Evolutionary conservation across 2,329 filamentous ascomycete species (phyloP).

Genomic region (Neoscytalidium dimidiatum): DNA sequence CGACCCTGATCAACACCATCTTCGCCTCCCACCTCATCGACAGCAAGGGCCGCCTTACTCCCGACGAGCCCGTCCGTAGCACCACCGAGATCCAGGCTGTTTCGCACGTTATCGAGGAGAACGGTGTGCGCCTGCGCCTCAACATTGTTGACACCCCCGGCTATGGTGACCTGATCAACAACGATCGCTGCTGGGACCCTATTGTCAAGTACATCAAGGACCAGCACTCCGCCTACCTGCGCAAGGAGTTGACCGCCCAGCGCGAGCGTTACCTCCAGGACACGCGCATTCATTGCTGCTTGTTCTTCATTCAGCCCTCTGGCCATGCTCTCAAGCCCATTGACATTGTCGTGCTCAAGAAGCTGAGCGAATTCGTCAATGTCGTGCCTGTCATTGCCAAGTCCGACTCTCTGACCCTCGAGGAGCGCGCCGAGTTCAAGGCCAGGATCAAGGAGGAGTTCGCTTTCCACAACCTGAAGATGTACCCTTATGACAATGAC

Average conservation of each 20-base stretch:
- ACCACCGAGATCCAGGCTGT: constrained; percentile 98
- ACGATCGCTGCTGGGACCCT: constrained; percentile 99
- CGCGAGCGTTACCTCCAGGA: constrained; percentile 99
- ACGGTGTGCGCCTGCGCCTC: constrained; percentile 92
- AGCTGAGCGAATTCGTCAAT: constrained; percentile 98
- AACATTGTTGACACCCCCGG: constrained; percentile 99
- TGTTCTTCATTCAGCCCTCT: constrained; percentile 99
- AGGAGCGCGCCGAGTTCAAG: constrained; percentile 97
- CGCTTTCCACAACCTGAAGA: constrained; percentile 98
- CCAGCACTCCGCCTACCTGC: constrained; percentile 97
- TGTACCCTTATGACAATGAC: constrained; percentile 99
- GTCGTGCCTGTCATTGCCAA: constrained; percentile 99
- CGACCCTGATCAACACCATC: constrained; percentile 99
- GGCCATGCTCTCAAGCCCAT: constrained; percentile 99
- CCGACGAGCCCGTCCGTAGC: constrained; percentile 88
- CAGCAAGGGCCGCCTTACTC: constrained; percentile 91
- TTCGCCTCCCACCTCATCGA: constrained; percentile 99
- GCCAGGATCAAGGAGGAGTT: constrained; percentile 99
- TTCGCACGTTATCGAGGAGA: constrained; percentile 99
- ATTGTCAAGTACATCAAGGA: constrained; percentile 99
- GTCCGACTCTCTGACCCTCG: constrained; percentile 91
- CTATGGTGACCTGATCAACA: constrained; percentile 98
- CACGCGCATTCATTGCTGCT: constrained; percentile 97
- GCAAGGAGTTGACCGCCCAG: constrained; percentile 98
- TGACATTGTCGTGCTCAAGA: constrained; percentile 99